Evolutionary conservation across 192 early-diverging fungal species (phyloP), one percentile per base, ranked within the genome.

Genomic region (Backusella mclennaniae): DNA sequence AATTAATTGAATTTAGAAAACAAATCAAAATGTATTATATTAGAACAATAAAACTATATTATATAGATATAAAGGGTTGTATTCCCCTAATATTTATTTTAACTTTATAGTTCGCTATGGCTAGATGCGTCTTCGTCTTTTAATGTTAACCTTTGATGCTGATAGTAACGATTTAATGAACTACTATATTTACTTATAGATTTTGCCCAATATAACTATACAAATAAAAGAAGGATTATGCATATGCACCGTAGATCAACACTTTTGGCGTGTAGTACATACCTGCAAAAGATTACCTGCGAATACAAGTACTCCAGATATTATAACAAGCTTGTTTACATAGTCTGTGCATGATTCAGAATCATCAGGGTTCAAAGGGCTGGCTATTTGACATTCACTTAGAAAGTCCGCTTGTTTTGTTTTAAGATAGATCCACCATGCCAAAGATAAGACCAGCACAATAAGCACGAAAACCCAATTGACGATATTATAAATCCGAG

Each of bases 1-100:
- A 76, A 80, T 21, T 80, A 80, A 14, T 63, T 63, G 19, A 1
- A 49, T n/a, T 49, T 49, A 49, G n/a, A 49, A 49, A n/a, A 49
- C 46, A 63, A 63, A 11, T n/a, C 53, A 56, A 63, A 63, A 29
- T 63, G 56, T 63, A 63, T 29, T 63, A 63, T 63, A 63, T 26
- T 63, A 63, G 56, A 63, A 5, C 26, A 63, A 63, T 63, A 63
- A 63, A 63, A 63, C 11, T 23, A 14, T 12, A 59, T 56, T 21
- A 56, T 56, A 56, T 56, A 56, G 21, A 56, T 21, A 9, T 21
- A 63, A 63, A 63, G 19, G 46, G 46, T 26, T 26, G 19, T 49
- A n/a, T n/a, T n/a, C n/a, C 19, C 26, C 23, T 14, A 23, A 9
- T 63, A 4, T 63, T 63, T 63, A 26, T 63, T 63, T 56, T 44